phyloP scores from a whole-genome alignment of 495 filamentous ascomycete genomes.

The Aspergillus ostianus region DNA sequence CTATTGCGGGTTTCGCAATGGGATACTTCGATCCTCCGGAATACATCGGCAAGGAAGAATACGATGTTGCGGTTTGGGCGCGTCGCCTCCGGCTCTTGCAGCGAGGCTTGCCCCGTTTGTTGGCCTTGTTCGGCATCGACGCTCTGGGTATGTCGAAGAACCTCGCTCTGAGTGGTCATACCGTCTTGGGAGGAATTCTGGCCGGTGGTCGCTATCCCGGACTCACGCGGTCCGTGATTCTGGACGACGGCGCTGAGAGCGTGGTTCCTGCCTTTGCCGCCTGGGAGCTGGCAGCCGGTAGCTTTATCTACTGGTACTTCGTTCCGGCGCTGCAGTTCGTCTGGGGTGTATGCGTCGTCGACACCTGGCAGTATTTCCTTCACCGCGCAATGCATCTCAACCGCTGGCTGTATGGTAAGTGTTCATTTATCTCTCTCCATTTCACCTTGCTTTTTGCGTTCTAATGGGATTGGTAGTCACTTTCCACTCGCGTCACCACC shows the following conservation, averaged over 20 bases:
- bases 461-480: conserved; percentile 51
- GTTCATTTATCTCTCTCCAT: background rate
- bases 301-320: conserved; percentile 73
- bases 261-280: conserved; percentile 37
- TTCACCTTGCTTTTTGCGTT: background rate
- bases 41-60: conserved; percentile 70
- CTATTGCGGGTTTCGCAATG: conserved; percentile 59
- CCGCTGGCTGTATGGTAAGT: conserved; percentile 93
- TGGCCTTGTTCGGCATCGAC: conserved; percentile 46
- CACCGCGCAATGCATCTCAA: conserved; percentile 94
- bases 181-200: conserved; percentile 63
- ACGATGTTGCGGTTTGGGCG: conserved; percentile 82
- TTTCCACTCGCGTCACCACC: conserved; percentile 93
- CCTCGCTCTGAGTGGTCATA: conserved; percentile 48
- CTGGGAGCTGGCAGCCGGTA: conserved; percentile 76
- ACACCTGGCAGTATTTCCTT: conserved; percentile 97
- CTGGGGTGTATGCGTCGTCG: conserved; percentile 69
- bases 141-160: conserved; percentile 36
- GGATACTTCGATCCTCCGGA: conserved; percentile 63
- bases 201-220: conserved; percentile 72
- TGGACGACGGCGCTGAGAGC: conserved; percentile 33
- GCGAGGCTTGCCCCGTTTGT: conserved; percentile 59
- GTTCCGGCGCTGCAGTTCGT: conserved; percentile 74
- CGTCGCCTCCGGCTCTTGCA: conserved; percentile 69
- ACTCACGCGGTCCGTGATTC: conserved; percentile 31